Evolutionary conservation across 164 flowering plant genomes (phyloP).

Genomic region (Houttuynia cordata): DNA sequence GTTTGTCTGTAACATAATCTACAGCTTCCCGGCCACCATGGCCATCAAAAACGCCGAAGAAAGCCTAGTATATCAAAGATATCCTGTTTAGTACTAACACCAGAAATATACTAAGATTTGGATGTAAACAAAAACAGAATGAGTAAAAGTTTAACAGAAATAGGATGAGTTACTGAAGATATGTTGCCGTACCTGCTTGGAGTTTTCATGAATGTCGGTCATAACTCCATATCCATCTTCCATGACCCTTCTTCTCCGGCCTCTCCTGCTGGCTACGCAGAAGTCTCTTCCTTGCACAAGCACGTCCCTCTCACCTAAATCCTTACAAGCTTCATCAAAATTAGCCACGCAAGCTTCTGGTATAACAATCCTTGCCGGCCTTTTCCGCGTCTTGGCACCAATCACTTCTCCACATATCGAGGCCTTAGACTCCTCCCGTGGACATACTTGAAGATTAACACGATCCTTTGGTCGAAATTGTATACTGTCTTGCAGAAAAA

Average conservation of each 20-base stretch:
- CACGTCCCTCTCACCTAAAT: constrained; percentile 10
- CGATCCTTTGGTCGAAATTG: not conserved
- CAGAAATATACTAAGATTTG: too few relatives aligned
- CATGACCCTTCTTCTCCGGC: constrained; percentile 34
- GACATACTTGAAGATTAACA: not conserved
- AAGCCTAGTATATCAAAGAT: constrained; percentile 21
- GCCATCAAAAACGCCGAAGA: constrained; percentile 43
- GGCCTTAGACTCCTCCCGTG: not conserved
- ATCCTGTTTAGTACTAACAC: not conserved
- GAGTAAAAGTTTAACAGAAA: too few relatives aligned
- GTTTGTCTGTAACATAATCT: constrained; percentile 32
- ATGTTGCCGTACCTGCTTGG: constrained; percentile 24
- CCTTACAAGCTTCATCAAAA: constrained; percentile 6
- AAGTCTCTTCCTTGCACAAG: constrained; percentile 23
- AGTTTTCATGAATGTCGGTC: constrained; percentile 19
- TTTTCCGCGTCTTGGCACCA: constrained; percentile 12
- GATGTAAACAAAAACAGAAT: too few relatives aligned
- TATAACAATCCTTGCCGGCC: constrained; percentile 23
- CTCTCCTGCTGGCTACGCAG: constrained; percentile 26
- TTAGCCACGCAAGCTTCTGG: constrained; percentile 7
- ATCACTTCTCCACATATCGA: not conserved
- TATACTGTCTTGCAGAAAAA: not conserved
- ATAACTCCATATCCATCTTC: constrained; percentile 28
- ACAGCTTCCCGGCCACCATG: constrained; percentile 56
- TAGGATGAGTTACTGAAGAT: too few relatives aligned